Base-by-base conservation (phyloP, 495 filamentous ascomycete genomes). In the Cercophora sp. region DNA sequence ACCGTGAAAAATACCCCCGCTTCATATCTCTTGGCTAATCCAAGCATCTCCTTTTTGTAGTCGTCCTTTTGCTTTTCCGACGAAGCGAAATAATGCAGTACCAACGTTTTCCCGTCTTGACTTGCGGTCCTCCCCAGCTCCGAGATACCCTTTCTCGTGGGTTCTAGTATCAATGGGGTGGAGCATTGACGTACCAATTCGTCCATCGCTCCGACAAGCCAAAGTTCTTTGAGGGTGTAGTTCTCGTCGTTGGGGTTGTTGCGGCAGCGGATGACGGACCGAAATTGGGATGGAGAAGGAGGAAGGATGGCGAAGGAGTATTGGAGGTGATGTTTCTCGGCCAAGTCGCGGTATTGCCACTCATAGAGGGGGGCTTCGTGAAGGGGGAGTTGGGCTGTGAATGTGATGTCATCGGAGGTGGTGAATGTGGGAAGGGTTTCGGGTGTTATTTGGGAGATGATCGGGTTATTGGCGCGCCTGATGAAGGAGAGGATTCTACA, bases 1-100 rank as follows among this genome's bases (percentile, higher is more conserved):
- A 70, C 67, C 5, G 70, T 69, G 50, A 78, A 73, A 36, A 26
- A 57, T 13, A 76, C 52, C 27, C 68, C 74, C 4, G 74, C 62
- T 35, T 60, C 56, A 54, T 74, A 74, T 56, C 70, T 73, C 58
- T 71, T 71, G 1, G 72, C 73, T 1, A 75, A 52, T 1, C 67
- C 62, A 5, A 56, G 59, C 51, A 76, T 60, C 15, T 60, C 46
- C 8, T 48, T 25, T n/a, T 58, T 51, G 44, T 69, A 67, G 3
- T 36, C 42, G 2, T 63, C 63, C 1, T 59, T 62, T 5, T 69
- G 60, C 9, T 26, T 23, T 4, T 57, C 39, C 0, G 52, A 61
- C 0, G 51, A 5, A 4, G 61, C 48, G 52, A 78, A 74, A 58
- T 67, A 71, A 55, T 74, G 71, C 13, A 69, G 66, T 0, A 73